A percentile compares a stretch with the other conserved stretches of the same genome.
phyloP scores from a whole-genome alignment of 352 stramenopile genomes.

The Aphanomyces cochlioides region DNA sequence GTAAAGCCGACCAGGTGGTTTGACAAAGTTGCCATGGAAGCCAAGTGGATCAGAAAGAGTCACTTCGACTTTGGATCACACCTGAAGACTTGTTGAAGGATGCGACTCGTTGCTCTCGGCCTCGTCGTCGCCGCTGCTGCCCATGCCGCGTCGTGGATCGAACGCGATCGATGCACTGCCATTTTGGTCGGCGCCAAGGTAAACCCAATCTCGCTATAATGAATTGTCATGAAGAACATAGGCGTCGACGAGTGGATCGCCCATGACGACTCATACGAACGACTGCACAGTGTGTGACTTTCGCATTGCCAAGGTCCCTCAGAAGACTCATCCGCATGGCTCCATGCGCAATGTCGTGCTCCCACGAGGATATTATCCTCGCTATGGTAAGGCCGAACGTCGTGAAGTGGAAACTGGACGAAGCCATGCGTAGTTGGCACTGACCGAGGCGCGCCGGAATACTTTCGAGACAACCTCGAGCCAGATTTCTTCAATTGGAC shows the following conservation, averaged over 20 bases:
- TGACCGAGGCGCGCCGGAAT: constrained; percentile 45
- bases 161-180: constrained; percentile 56
- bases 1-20: too few relatives aligned
- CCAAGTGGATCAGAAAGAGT: too few relatives aligned
- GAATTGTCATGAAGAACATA: constrained; percentile 25
- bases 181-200: constrained; percentile 80
- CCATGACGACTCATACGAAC: constrained; percentile 86
- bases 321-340: constrained; percentile 44
- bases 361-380: constrained; percentile 57
- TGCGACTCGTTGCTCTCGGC: too few relatives aligned
- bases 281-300: constrained; percentile 84
- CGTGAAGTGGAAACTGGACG: not conserved
- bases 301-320: constrained; percentile 72
- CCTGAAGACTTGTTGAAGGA: too few relatives aligned
- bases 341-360: constrained; percentile 57
- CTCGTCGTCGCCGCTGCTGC: too few relatives aligned
- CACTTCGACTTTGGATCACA: too few relatives aligned
- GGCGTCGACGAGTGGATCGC: constrained; percentile 57
- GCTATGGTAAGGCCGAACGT: constrained; percentile 49
- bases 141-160: too few relatives aligned
- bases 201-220: not conserved
- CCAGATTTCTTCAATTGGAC: constrained; percentile 66
- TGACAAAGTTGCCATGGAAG: too few relatives aligned
- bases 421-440: constrained; percentile 44
- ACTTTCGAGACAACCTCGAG: constrained; percentile 58